Evolutionary conservation across 257 asterid genomes (phyloP).

Genomic region (Coffea canephora): DNA sequence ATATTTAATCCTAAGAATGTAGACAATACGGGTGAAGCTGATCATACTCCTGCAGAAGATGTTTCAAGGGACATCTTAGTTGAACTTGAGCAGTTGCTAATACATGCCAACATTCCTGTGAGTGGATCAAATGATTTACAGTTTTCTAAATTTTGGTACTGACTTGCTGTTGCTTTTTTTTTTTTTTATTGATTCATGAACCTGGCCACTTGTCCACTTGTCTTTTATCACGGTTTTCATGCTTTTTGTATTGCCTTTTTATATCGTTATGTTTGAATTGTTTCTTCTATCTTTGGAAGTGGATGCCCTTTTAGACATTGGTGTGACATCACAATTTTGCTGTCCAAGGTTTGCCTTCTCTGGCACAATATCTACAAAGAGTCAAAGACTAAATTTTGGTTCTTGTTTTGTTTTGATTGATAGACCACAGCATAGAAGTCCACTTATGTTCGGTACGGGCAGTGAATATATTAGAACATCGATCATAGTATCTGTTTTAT

Average conservation of each 20-base stretch:
- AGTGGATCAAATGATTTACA: constrained; percentile 34
- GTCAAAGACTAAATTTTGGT: neutral
- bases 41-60: constrained; percentile 33
- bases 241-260: neutral
- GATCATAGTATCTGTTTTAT: no score
- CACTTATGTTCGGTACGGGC: neutral
- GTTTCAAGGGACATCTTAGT: constrained; percentile 39
- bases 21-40: constrained; percentile 41
- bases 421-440: neutral
- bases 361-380: neutral
- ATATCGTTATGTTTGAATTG: neutral
- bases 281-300: neutral
- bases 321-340: neutral
- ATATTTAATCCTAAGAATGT: constrained; percentile 50
- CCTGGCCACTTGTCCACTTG: neutral
- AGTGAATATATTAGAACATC: neutral
- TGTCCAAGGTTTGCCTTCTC: neutral
- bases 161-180: neutral
- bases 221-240: neutral
- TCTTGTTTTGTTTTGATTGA: neutral
- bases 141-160: neutral
- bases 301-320: neutral
- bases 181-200: neutral
- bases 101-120: constrained; percentile 79
- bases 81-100: constrained; percentile 68